Conservation (phyloP, 2,329 filamentous ascomycete species). For the Dothideomycetes sp. region DNA sequence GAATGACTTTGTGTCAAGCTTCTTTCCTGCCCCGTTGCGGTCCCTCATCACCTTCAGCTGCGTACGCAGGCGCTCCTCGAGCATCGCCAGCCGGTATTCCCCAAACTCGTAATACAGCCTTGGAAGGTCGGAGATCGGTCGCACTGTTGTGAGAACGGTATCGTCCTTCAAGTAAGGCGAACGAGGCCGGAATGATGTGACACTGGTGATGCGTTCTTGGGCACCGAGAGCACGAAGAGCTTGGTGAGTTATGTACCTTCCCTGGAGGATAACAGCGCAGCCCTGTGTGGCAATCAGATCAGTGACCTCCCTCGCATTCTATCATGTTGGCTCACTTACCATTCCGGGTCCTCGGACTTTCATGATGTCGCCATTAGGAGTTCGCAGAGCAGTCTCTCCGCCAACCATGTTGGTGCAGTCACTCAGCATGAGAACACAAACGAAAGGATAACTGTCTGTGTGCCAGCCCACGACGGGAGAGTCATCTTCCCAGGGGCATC, state of each 20-base stretch:
- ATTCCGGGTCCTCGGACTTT: constrained; percentile 51
- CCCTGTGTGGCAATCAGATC: constrained; percentile 31
- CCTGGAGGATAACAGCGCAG: constrained; percentile 54
- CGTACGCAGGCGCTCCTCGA: constrained; percentile 45
- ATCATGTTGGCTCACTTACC: constrained; percentile 28
- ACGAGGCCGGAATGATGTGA: constrained; percentile 54
- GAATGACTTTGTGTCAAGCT: constrained; percentile 21
- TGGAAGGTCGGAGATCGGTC: constrained; percentile 45
- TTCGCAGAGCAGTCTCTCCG: constrained; percentile 52
- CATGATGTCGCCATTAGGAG: constrained; percentile 40
- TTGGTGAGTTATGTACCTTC: constrained; percentile 55
- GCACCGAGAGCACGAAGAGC: constrained; percentile 48
- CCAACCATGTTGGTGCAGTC: constrained; percentile 53
- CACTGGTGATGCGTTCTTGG: constrained; percentile 53
- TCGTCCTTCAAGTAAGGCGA: constrained; percentile 46
- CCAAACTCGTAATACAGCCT: constrained; percentile 51
- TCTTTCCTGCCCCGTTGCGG: constrained; percentile 17
- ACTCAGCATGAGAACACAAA: constrained; percentile 59
- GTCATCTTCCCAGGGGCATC: constrained; percentile 34
- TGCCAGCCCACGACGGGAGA: constrained; percentile 53
- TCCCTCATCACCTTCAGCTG: constrained; percentile 35
- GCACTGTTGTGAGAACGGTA: constrained; percentile 48
- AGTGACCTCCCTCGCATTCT: neutral
- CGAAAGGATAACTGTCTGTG: constrained; percentile 55
- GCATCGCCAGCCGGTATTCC: constrained; percentile 52